Base-by-base conservation (phyloP, 441 rosid species). In the Eruca vesicaria region DNA sequence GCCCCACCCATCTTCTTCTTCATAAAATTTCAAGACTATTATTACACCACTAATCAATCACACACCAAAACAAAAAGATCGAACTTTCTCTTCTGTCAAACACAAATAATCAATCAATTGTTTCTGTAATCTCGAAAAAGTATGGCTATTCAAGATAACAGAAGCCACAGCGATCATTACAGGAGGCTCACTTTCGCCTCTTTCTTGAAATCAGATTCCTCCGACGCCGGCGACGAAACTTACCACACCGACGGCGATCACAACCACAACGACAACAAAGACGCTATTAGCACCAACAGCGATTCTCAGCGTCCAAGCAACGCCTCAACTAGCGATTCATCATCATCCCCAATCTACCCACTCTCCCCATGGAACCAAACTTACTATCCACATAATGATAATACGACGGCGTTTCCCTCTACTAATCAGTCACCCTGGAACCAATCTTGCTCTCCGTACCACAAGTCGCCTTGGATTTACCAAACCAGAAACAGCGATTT, bases 381-480 rank as follows among this genome's bases (percentile, higher is more conserved):
- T 35, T 73, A 69, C 6, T 78, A 66, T 43, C 83, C 83, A 3
- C 35, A 26, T 59, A 71, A 63, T 59, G 81, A 76, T 8, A 68
- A 77, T 2, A 87, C 88, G 26, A 78, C 85, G 77, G 45, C 81
- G 66, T 86, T 79, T 26, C 63, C 79, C 0, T 66, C 82, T 6
- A 78, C 87, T 29, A 82, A 89, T 41, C 93, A 91, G 1, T 90
- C 98, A 0, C 94, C 98, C 0, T 94, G 93, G 97, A 92, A 92
- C 83, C 92, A 89, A 60, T 77, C 91, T 1, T 28, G 82, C 84
- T 96, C 83, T 35, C 80, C 88, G 7, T 85, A 79, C 80, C 60
- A 71, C 53, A 84, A 84, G 32, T 81, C 91, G 4, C 55, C 81
- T 0, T 86, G 90, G 89, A 56, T 79, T 26, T 73, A 79, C 21